phyloP scores from a whole-genome alignment of 176 grass and related monocot species.

The Saccharum officinarum region DNA sequence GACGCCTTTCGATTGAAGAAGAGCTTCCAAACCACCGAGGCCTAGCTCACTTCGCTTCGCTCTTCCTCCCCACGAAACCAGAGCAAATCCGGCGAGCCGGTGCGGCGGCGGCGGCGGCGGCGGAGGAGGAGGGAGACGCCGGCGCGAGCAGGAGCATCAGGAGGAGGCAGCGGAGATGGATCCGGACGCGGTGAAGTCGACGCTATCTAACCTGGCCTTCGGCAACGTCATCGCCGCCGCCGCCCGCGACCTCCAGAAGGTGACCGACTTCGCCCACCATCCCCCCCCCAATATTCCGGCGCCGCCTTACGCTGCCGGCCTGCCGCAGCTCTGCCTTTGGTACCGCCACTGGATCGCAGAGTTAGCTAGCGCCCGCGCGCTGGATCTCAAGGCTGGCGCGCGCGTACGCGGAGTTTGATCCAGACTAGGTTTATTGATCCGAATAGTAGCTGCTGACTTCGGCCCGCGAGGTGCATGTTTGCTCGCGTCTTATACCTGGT shows the following conservation, averaged over 20 bases:
- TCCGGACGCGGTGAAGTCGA: conserved; percentile 75
- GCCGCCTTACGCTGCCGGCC: not conserved
- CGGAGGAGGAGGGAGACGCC: not conserved
- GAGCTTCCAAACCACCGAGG: not conserved
- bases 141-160: not conserved
- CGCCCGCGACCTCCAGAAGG: conserved; percentile 94
- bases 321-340: not conserved
- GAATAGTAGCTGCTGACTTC: not conserved
- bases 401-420: not conserved
- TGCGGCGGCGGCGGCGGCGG: not conserved
- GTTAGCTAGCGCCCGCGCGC: not conserved
- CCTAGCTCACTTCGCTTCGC: not conserved
- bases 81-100: conserved; percentile 24
- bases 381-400: conserved; percentile 3
- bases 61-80: not conserved
- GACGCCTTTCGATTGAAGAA: not conserved
- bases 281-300: not conserved
- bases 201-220: conserved; percentile 74
- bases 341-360: not conserved
- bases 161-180: conserved; percentile 55
- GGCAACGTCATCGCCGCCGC: conserved; percentile 90
- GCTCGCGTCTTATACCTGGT: not conserved
- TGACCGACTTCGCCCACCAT: conserved; percentile 16
- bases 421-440: not conserved
- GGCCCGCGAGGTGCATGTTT: not conserved